Conservation (phyloP, 1,284 basidiomycete genomes). For the Termitomyces sp. region DNA sequence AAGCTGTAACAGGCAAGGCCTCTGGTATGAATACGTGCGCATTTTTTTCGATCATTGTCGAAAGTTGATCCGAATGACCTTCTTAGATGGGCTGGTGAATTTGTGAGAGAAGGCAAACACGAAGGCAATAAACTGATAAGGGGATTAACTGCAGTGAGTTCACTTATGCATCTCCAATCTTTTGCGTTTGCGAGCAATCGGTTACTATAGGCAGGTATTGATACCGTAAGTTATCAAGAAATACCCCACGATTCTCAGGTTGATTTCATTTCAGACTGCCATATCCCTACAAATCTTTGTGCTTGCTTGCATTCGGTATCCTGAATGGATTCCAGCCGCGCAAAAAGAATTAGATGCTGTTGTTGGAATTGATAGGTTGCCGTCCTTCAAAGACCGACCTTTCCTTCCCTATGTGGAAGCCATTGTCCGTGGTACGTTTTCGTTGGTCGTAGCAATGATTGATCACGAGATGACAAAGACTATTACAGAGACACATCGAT, state of each 20-base stretch:
- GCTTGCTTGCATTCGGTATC: background rate
- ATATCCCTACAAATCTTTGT: background rate
- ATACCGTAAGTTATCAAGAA: background rate
- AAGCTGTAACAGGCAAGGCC: background rate
- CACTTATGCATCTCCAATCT: background rate
- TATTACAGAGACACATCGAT: background rate
- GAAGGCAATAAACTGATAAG: background rate
- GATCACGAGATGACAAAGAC: background rate
- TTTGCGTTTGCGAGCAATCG: background rate
- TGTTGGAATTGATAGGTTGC: background rate
- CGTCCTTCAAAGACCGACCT: background rate
- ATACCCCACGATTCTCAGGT: background rate
- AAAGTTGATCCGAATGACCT: background rate
- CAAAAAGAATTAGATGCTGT: background rate
- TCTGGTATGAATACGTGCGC: background rate
- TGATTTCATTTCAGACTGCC: background rate
- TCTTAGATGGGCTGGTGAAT: background rate
- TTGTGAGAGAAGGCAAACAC: background rate
- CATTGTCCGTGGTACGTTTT: background rate
- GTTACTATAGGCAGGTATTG: background rate
- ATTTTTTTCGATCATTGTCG: no score
- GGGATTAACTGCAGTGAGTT: background rate
- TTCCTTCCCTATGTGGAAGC: background rate
- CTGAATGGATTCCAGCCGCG: background rate
- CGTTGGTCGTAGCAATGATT: background rate